Evolutionary conservation across 2,329 filamentous ascomycete genomes (phyloP), one percentile per base, ranked within the genome.

Genomic region (Aspergillus vadensis): DNA sequence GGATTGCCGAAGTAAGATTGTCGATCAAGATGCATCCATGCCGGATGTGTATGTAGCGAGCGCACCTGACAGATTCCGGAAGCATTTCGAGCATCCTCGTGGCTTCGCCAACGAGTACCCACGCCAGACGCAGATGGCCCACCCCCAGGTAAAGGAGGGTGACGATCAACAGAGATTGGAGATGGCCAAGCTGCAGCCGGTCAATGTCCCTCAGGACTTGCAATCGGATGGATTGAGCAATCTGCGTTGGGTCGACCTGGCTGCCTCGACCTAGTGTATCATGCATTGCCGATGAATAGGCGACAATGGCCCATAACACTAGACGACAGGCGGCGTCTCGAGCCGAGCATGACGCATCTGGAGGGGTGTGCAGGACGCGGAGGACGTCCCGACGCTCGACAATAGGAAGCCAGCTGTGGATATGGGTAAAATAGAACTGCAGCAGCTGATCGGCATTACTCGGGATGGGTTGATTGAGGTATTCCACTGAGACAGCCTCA

Each of bases 341-440:
- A 12, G 41, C 17, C 10, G 27, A 19, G 6, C 32, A 36, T 14
- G 32, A 14, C 32, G 50, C 19, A 32, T 23, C 30, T 4, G 77
- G 76, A 59, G 3, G 75, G 74, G 21, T 76, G 69, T 43, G 77
- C 54, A 78, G 74, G 50, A 82, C 82, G 21, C 80, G 80, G 23
- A 87, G 75, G 3, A 90, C 73, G 32, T 82, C 80, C 41, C 87
- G 82, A 60, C 86, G 87, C 63, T 91, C 86, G 14, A 88, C 79
- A 21, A 92, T 85, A 0, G 89, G 89, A 12, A 91, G 79, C 89
- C 89, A 92, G 53, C 83, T 85, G 70, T 91, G 88, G 5, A 86
- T 90, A 65, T 90, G 90, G 1, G 87, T 83, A 59, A 90, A 88
- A 70, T 91, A 91, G 4, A 88, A 80, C 62, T 91, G 86, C 41